Percentiles rank a stretch among this genome's conserved stretches.
phyloP scores from a whole-genome alignment of 1,284 basidiomycete species.

The Fomitopsis palustris region DNA sequence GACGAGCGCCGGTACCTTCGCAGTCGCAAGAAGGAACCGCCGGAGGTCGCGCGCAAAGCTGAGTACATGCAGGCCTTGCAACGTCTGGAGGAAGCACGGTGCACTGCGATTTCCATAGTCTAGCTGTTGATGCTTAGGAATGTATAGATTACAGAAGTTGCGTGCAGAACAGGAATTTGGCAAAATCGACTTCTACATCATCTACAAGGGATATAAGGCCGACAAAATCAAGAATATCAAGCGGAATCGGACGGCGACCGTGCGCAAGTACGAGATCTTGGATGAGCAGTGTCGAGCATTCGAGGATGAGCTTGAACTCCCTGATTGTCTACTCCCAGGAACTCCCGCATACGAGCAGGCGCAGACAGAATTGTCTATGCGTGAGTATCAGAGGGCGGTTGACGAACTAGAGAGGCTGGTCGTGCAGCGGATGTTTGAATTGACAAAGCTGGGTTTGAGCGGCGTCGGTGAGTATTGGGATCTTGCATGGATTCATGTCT shows the following conservation, averaged over 20 bases:
- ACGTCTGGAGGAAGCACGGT: not conserved
- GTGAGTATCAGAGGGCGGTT: constrained; percentile 16
- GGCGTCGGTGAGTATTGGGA: constrained; percentile 14
- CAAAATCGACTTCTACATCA: too few species aligned
- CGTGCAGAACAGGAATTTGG: not conserved
- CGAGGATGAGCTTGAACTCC: not conserved
- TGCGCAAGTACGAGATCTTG: too few species aligned
- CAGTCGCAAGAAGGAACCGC: not conserved
- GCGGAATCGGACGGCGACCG: too few species aligned
- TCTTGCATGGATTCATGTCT: not conserved
- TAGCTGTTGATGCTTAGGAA: not conserved
- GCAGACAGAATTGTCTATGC: not conserved
- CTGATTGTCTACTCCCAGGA: not conserved
- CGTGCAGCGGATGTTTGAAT: constrained; percentile 22
- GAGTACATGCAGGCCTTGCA: not conserved
- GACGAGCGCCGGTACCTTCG: not conserved
- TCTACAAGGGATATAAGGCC: too few species aligned
- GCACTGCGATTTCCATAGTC: not conserved
- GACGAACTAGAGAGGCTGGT: constrained; percentile 22
- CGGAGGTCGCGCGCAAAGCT: not conserved
- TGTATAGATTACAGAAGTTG: not conserved
- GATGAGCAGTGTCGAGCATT: not conserved
- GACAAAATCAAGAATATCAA: too few species aligned
- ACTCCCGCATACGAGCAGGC: too few species aligned
- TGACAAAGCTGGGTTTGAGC: constrained; percentile 18